phyloP scores from a whole-genome alignment of 306 rosid genomes.

The Sphenostylis stenocarpa region DNA sequence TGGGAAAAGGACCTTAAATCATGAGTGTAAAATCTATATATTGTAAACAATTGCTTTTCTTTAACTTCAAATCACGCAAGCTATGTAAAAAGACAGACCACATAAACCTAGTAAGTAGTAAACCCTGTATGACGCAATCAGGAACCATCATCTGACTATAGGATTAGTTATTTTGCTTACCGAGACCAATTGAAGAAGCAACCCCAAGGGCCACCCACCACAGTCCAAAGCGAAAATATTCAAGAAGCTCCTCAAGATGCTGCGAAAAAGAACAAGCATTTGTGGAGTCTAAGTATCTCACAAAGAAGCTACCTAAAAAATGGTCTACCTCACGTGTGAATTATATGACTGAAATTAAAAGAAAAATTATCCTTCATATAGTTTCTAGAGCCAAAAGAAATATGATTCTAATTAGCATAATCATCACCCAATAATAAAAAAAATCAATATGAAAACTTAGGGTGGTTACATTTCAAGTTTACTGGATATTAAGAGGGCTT shows the following conservation, averaged over 20 bases:
- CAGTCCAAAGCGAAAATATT: slow-evolving; percentile 70
- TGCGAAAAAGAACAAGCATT: slow-evolving; percentile 45
- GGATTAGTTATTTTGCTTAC: slow-evolving; percentile 50
- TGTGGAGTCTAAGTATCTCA: slow-evolving; percentile 5
- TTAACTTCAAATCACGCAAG: slow-evolving; percentile 19
- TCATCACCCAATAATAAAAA: neutral
- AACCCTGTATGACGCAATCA: slow-evolving; percentile 26
- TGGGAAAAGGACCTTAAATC: neutral
- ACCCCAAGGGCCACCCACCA: slow-evolving; percentile 99
- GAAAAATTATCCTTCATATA: neutral
- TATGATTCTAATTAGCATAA: neutral
- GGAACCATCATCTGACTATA: slow-evolving; percentile 15
- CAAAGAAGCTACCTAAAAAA: neutral
- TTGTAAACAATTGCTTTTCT: slow-evolving; percentile 12
- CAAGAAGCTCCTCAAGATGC: slow-evolving; percentile 84
- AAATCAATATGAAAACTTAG: neutral
- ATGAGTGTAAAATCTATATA: neutral
- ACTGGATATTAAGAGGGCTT: too few species aligned
- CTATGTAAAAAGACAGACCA: slow-evolving; percentile 3
- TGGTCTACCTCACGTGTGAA: neutral
- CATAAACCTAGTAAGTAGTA: neutral
- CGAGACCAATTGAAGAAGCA: slow-evolving; percentile 98
- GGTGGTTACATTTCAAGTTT: neutral
- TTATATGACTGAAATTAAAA: neutral
- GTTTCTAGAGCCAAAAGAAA: slow-evolving; percentile 13